phyloP scores from a whole-genome alignment of 2,329 filamentous ascomycete genomes.

The Ophiocordyceps camponoti-leonardi region DNA sequence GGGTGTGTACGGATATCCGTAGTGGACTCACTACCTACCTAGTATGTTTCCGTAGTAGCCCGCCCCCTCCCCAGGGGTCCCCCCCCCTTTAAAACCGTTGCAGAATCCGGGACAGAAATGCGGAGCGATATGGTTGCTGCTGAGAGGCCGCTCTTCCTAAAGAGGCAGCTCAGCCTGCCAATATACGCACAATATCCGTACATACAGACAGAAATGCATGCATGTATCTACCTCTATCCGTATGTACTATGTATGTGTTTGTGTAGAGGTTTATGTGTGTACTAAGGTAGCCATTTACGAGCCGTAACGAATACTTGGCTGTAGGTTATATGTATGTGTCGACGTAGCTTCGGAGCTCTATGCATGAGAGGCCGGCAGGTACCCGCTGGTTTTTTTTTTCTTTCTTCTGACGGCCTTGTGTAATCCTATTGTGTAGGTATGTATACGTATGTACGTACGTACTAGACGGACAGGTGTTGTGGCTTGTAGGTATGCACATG shows the following conservation, averaged over 20 bases:
- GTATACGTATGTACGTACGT: background rate
- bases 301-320: too few species aligned
- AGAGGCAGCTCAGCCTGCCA: too few species aligned
- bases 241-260: background rate
- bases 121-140: too few species aligned
- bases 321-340: too few species aligned
- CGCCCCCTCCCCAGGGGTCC: too few species aligned
- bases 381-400: background rate
- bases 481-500: background rate
- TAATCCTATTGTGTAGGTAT: background rate
- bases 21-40: too few species aligned
- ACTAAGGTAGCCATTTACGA: too few species aligned
- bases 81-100: too few species aligned
- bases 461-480: background rate
- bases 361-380: background rate
- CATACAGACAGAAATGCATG: background rate
- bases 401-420: background rate
- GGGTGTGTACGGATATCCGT: too few species aligned
- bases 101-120: too few species aligned
- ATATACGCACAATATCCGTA: background rate
- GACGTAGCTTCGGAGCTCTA: background rate
- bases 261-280: background rate
- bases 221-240: background rate
- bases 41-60: too few species aligned
- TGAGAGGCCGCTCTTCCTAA: too few species aligned